Percentiles rank a stretch among this genome's conserved stretches.
Conservation (phyloP, 169 alveolate species). For the Plasmodium adleri region DNA sequence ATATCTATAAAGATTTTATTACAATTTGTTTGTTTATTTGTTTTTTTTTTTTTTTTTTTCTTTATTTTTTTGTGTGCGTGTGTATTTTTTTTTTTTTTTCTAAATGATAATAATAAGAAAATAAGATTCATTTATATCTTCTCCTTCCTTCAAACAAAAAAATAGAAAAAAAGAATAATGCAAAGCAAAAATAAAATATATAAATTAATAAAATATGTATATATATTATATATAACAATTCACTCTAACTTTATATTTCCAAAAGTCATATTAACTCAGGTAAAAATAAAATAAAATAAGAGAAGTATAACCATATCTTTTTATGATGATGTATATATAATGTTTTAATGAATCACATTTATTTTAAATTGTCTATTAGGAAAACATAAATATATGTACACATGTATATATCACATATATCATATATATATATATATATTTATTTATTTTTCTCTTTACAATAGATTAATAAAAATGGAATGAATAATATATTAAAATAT, state of each 20-base stretch:
- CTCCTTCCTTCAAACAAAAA: background rate
- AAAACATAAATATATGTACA: background rate
- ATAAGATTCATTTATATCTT: too few relatives aligned
- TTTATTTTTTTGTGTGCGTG: constrained; percentile 8
- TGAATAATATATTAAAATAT: constrained; percentile 39
- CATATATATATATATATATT: background rate
- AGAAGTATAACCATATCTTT: too few relatives aligned
- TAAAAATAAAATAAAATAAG: too few relatives aligned
- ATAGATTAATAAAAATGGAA: constrained; percentile 48
- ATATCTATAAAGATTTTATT: too few relatives aligned
- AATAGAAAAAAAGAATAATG: constrained; percentile 52
- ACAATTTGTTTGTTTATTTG: too few relatives aligned
- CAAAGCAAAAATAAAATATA: constrained; percentile 63
- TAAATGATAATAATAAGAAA: background rate
- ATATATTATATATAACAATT: constrained; percentile 39
- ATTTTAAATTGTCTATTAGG: too few relatives aligned
- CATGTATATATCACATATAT: background rate
- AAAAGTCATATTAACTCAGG: too few relatives aligned
- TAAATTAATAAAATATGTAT: constrained; percentile 60
- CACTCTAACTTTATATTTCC: constrained; percentile 9
- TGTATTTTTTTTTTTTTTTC: constrained; percentile 13
- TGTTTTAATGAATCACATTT: too few relatives aligned
- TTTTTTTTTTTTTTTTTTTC: too few relatives aligned
- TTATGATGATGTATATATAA: too few relatives aligned
- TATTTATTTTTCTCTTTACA: background rate